Base-by-base conservation (phyloP, 1,284 basidiomycete genomes). In the Trametes hirsuta region DNA sequence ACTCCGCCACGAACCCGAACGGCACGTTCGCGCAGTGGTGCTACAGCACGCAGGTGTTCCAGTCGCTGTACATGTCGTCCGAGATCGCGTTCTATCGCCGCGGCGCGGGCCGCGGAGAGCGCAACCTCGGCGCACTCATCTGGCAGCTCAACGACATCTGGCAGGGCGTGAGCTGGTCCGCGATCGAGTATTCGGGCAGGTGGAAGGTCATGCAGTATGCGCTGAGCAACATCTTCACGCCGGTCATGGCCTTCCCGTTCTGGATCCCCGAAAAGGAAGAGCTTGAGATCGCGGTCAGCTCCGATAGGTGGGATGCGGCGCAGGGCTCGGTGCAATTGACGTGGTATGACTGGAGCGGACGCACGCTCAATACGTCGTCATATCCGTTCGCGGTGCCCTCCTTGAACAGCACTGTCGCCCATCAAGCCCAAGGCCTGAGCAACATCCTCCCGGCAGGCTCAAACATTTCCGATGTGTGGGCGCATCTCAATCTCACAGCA, bases 101-200 rank as follows among this genome's bases (percentile, higher is more conserved):
- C 40, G 82, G 84, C 4, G 82, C 84, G 0, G 82, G 83, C 1
- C 73, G 77, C 39, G 78, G 78, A 49, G 83, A 86, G 72, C 82
- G 84, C 65, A 87, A 87, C 68, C 76, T 86, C 34, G 86, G 85
- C 6, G 77, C 81, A 18, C 73, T 85, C 37, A 81, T 86, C 6
- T 87, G 85, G 84, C 85, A 86, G 70, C 75, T 87, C 53, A 87
- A 88, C 66, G 85, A 87, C 68, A 83, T 88, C 47, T 88, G 85
- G 85, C 83, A 87, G 68, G 85, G 81, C 21, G 78, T 80, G 21
- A 83, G 79, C 65, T 87, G 85, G 85, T 79, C 83, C 4, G 76
- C 78, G 35, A 78, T 87, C 66, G 85, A 87, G 67, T 85, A 84
- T 65, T 84, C 81, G 2, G 85, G 85, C 1, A 68, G 84, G 37